Conservation (phyloP, 352 stramenopile genomes). For the Globisporangium polare region DNA sequence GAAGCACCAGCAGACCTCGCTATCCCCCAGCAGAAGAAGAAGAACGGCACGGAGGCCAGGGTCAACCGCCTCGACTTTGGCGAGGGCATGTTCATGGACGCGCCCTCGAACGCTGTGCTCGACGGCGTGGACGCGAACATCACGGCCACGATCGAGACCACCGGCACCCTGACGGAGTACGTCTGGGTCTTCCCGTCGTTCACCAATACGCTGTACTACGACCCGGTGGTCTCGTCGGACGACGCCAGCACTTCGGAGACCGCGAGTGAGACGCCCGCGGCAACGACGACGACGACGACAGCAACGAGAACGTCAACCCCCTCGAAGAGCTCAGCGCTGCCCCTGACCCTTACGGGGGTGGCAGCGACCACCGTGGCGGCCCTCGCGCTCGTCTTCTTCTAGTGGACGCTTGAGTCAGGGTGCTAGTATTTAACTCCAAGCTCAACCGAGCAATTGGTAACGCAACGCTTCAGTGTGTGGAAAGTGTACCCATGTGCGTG, state of each 20-base stretch:
- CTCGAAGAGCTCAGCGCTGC: not conserved
- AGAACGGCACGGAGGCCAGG: too few species aligned
- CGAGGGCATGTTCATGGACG: constrained; percentile 40
- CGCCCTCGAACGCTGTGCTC: constrained; percentile 16
- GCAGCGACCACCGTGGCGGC: not conserved
- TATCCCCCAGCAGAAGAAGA: too few species aligned
- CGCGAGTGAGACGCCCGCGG: not conserved
- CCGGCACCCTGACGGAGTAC: constrained; percentile 18
- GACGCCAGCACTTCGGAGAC: not conserved
- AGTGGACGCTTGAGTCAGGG: too few species aligned
- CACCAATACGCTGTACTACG: constrained; percentile 37
- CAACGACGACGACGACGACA: not conserved
- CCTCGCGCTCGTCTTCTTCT: not conserved
- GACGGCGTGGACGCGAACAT: constrained; percentile 18
- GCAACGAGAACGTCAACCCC: too few species aligned
- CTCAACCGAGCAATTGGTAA: too few species aligned
- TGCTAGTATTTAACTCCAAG: too few species aligned
- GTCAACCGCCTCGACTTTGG: too few species aligned
- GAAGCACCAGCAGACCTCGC: too few species aligned
- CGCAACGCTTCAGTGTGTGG: too few species aligned
- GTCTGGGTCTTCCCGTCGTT: constrained; percentile 43
- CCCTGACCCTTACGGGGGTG: not conserved
- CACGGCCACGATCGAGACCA: constrained; percentile 23
- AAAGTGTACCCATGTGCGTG: not conserved
- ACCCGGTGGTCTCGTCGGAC: constrained; percentile 33